Base-by-base conservation (phyloP, 2,329 filamentous ascomycete genomes). In the Penicillium palitans region DNA sequence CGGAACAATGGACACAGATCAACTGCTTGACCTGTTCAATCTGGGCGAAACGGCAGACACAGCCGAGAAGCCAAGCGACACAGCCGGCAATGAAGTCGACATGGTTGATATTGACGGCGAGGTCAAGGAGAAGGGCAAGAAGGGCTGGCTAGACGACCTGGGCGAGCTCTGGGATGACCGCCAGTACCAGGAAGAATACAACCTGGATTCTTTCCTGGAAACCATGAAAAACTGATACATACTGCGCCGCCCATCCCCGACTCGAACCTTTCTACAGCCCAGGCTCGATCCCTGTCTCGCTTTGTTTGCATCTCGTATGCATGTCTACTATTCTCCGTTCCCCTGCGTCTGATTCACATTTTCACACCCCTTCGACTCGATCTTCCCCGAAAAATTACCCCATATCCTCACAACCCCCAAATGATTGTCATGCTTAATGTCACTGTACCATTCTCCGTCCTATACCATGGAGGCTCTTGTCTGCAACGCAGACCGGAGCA, bases 131-230 rank as follows among this genome's bases (percentile, higher is more conserved):
- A 96, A 96, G 68, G 95, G 95, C 58, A 97, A 97, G 83, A 97
- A 96, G 82, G 89, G 93, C 7, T 96, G 93, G 85, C 79, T 98
- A 61, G 95, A 99, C 72, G 95, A 98, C 71, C 78, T 99, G 58
- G 93, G 91, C 58, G 95, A 99, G 76, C 79, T 99, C 31, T 99
- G 95, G 93, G 95, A 99, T 73, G 93, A 97, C 74, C 88, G 88
- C 73, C 93, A 97, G 80, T 99, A 99, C 76, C 92, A 97, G 77
- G 95, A 99, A 79, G 96, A 96, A 76, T 98, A 97, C 74, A 91
- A 98, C 74, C 79, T 99, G 66, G 92, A 96, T 69, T 93, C 91
- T 4, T 99, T 98, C 79, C 83, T 99, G 79, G 93, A 92, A 75
- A 96, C 86, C 66, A 97, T 99, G 91, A 90, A 91, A 71, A 78